Evolutionary conservation across 352 stramenopile genomes (phyloP).

Genomic region (Pilasporangium apinafurcum): DNA sequence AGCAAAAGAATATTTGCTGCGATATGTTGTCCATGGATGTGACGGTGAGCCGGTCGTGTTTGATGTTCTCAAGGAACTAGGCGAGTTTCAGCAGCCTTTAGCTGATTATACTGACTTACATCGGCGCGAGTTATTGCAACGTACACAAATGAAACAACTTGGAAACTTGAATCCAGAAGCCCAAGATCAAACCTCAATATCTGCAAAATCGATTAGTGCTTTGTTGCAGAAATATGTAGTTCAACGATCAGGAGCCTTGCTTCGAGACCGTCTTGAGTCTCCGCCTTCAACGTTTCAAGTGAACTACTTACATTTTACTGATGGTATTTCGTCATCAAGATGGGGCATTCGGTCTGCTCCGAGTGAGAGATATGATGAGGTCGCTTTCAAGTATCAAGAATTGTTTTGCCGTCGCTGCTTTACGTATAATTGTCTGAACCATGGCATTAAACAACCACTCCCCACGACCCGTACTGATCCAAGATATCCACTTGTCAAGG

Average conservation of each 20-base stretch:
- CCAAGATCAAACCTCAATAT: too few species aligned
- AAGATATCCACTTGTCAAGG: constrained; percentile 44
- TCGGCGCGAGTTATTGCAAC: constrained; percentile 14
- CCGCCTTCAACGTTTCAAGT: constrained; percentile 18
- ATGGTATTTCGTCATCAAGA: too few species aligned
- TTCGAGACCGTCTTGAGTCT: constrained; percentile 22
- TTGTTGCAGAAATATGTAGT: background rate
- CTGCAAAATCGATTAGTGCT: background rate
- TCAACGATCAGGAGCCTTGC: constrained; percentile 4
- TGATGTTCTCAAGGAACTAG: constrained; percentile 33
- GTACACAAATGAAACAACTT: constrained; percentile 8
- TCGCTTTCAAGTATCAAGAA: constrained; percentile 34
- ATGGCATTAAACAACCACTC: constrained; percentile 48
- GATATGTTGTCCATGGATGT: constrained; percentile 37
- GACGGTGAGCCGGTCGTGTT: constrained; percentile 35
- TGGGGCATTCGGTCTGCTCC: constrained; percentile 1
- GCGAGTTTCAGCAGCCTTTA: constrained; percentile 43
- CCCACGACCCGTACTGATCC: constrained; percentile 43
- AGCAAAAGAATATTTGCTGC: constrained; percentile 53
- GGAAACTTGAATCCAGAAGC: background rate
- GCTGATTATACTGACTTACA: constrained; percentile 53
- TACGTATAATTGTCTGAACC: constrained; percentile 66
- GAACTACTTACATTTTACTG: constrained; percentile 11
- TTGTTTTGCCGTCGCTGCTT: constrained; percentile 78
- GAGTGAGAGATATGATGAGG: constrained; percentile 3